phyloP scores from a whole-genome alignment of 805 yeast genomes.

The Saturnispora diversa region DNA sequence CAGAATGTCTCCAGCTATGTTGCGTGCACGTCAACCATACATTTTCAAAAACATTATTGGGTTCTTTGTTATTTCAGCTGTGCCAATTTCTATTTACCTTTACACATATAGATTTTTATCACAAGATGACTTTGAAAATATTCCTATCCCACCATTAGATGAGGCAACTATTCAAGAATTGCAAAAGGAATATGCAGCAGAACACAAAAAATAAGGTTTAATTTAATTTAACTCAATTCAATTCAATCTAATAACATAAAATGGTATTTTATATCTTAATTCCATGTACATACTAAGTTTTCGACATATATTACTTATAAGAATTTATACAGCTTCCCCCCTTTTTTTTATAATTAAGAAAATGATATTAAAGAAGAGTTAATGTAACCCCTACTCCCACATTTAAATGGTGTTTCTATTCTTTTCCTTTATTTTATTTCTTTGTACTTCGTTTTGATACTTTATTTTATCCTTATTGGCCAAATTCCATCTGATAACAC shows the following conservation, averaged over 20 bases:
- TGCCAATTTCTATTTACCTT: conserved; percentile 60
- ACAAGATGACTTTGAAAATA: conserved; percentile 79
- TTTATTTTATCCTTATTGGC: conserved; percentile 9
- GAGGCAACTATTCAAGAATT: conserved; percentile 68
- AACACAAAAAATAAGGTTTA: conserved; percentile 20
- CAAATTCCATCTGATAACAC: conserved; percentile 11
- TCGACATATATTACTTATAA: too few species aligned
- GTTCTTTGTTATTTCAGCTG: conserved; percentile 49
- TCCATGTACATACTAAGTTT: background rate
- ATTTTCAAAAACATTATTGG: conserved; percentile 68
- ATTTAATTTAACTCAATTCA: background rate
- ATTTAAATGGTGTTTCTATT: background rate
- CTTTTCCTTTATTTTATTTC: background rate
- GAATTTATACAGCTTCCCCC: too few species aligned
- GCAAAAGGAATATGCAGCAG: conserved; percentile 60
- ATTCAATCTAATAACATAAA: background rate
- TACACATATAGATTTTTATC: conserved; percentile 60
- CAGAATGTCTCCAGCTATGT: conserved; percentile 86
- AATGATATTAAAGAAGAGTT: too few species aligned
- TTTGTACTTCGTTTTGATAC: conserved; percentile 8
- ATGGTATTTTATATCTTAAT: background rate
- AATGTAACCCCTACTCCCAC: too few species aligned
- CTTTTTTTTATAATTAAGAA: too few species aligned
- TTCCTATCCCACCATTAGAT: conserved; percentile 88
- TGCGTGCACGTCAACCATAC: conserved; percentile 82